Conservation (phyloP, 2,329 filamentous ascomycete genomes). For the Colletotrichum tanaceti region DNA sequence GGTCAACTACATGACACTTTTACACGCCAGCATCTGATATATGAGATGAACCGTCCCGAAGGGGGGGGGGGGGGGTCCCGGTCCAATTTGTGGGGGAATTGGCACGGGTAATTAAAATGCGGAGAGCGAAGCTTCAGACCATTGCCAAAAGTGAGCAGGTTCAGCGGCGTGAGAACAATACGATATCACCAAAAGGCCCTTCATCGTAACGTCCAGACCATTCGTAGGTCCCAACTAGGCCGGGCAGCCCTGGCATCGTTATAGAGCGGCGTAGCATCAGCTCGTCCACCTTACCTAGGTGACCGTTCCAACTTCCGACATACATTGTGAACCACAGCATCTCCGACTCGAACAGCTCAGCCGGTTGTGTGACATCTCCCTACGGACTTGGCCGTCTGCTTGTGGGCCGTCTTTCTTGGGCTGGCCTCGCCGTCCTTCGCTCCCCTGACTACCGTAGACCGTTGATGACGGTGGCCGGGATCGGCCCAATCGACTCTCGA, state of each 20-base stretch:
- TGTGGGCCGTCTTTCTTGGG: constrained; percentile 15
- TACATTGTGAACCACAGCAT: constrained; percentile 18
- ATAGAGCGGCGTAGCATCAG: constrained; percentile 13
- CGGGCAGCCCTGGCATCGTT: background rate
- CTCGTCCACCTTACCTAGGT: constrained; percentile 13
- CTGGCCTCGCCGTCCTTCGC: constrained; percentile 11
- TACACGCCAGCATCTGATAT: background rate
- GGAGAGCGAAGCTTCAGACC: constrained; percentile 13
- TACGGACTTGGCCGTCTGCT: background rate
- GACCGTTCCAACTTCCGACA: constrained; percentile 11
- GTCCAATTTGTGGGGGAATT: constrained; percentile 30
- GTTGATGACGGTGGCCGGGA: constrained; percentile 28
- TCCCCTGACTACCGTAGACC: constrained; percentile 26
- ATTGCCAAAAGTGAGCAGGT: constrained; percentile 6
- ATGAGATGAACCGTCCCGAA: constrained; percentile 10
- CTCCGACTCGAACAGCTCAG: constrained; percentile 5
- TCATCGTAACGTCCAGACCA: constrained; percentile 17
- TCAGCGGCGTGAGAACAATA: background rate
- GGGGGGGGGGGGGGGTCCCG: constrained; percentile 35
- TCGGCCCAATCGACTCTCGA: constrained; percentile 35
- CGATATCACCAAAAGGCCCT: constrained; percentile 3
- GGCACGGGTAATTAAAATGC: constrained; percentile 25
- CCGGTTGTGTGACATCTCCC: background rate
- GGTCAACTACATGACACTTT: background rate
- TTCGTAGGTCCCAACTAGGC: background rate